Evolutionary conservation across 179 eudicot genomes (phyloP).

Genomic region (Kewa caespitosa): DNA sequence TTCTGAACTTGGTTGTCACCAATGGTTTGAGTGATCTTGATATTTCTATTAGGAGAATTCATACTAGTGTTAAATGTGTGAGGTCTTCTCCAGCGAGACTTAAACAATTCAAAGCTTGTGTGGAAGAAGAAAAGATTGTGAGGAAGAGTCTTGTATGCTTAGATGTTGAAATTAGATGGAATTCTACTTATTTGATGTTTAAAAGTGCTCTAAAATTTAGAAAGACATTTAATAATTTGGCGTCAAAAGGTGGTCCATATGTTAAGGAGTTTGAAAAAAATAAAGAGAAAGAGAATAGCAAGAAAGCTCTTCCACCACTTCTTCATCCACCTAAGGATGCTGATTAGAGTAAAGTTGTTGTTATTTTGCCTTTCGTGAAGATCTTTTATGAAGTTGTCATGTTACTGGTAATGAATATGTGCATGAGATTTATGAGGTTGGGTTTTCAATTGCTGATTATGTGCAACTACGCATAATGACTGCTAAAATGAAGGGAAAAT

Average conservation of each 20-base stretch:
- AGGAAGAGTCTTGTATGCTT: slow-evolving; percentile 11
- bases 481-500: slow-evolving; percentile 10
- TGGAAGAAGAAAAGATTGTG: slow-evolving; percentile 6
- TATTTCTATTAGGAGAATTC: not conserved
- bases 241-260: not conserved
- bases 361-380: slow-evolving; percentile 3
- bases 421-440: slow-evolving; percentile 13
- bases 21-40: slow-evolving; percentile 10
- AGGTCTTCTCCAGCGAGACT: slow-evolving; percentile 22
- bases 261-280: not conserved
- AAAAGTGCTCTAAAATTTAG: slow-evolving; percentile 7
- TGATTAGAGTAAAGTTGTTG: slow-evolving; percentile 8
- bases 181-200: slow-evolving; percentile 22
- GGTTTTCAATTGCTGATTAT: not conserved
- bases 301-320: no score
- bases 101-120: slow-evolving; percentile 17
- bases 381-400: slow-evolving; percentile 9
- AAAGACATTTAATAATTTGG: slow-evolving; percentile 15
- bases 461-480: not conserved
- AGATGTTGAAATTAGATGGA: slow-evolving; percentile 24
- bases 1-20: slow-evolving; percentile 8
- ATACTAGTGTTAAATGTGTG: slow-evolving; percentile 18
- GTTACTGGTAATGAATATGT: slow-evolving; percentile 9
- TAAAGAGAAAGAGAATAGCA: no score
- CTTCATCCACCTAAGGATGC: not conserved